Conservation (phyloP, 73 alveolate genomes). For the Paraurostyla sp. region DNA sequence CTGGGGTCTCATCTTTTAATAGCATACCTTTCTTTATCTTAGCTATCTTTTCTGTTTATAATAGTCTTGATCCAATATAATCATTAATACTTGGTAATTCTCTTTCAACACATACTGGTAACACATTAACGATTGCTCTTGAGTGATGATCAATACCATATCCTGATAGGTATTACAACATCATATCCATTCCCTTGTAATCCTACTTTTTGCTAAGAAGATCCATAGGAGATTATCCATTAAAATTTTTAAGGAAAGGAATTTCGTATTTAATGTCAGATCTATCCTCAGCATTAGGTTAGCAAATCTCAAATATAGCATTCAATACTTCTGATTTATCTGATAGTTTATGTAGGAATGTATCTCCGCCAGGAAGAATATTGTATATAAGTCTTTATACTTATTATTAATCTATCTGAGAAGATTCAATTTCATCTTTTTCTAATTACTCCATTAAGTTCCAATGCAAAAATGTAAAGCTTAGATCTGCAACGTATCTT, state of each 20-base stretch:
- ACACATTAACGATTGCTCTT: slow-evolving; percentile 14
- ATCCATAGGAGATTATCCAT: slow-evolving; percentile 51
- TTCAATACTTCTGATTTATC: neutral
- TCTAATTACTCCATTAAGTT: slow-evolving; percentile 41
- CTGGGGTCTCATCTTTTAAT: neutral
- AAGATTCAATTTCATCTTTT: neutral
- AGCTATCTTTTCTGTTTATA: neutral
- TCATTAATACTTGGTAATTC: neutral
- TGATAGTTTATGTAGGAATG: slow-evolving; percentile 11
- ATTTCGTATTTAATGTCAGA: neutral
- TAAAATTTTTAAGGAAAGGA: slow-evolving; percentile 39
- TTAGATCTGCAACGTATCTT: slow-evolving; percentile 8
- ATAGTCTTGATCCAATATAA: slow-evolving; percentile 9
- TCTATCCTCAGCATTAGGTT: slow-evolving; percentile 2
- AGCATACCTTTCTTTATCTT: slow-evolving; percentile 3
- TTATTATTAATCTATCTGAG: neutral
- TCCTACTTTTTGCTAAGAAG: neutral
- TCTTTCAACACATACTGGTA: neutral
- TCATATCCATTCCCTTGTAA: slow-evolving; percentile 4
- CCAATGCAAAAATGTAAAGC: slow-evolving; percentile 45
- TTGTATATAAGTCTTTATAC: slow-evolving; percentile 34
- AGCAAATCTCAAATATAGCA: neutral
- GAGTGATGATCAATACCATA: slow-evolving; percentile 54
- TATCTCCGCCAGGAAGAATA: slow-evolving; percentile 49
- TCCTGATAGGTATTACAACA: neutral